phyloP scores from a whole-genome alignment of 2,329 filamentous ascomycete genomes.

The Neopestalotiopsis rosae region DNA sequence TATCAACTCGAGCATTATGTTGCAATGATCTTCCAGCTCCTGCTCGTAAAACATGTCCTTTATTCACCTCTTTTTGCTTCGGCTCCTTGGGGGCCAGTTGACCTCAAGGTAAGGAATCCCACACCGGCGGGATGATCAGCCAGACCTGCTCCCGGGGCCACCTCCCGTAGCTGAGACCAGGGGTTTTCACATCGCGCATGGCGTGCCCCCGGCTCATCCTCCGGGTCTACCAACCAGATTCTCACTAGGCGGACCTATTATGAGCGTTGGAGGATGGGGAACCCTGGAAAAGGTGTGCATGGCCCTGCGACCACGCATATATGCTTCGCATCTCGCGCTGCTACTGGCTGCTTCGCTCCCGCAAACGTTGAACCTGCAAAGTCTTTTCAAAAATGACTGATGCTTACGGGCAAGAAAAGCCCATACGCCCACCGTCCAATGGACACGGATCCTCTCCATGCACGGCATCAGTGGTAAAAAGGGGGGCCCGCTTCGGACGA shows the following conservation, averaged over 20 bases:
- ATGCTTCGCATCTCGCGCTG: neutral
- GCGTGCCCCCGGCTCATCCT: neutral
- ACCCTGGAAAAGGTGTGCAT: neutral
- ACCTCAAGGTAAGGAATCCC: neutral
- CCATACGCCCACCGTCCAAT: neutral
- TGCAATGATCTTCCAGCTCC: neutral
- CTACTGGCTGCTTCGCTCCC: neutral
- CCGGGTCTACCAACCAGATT: neutral
- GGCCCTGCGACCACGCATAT: neutral
- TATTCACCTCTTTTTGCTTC: neutral
- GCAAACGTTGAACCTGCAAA: neutral
- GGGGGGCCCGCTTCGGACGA: neutral
- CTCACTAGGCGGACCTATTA: neutral
- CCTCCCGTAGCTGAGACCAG: neutral
- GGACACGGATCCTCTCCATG: neutral
- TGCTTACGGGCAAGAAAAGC: neutral
- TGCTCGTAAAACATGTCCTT: neutral
- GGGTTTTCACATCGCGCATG: neutral
- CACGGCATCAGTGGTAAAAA: neutral
- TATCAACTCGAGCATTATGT: neutral
- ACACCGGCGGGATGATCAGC: neutral
- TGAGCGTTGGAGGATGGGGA: neutral
- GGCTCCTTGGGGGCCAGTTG: neutral
- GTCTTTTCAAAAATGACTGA: neutral
- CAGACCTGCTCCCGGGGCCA: neutral